Evolutionary conservation across 768 basidiomycete species (phyloP), one percentile per base, ranked within the genome.

Genomic region (Rhizopogon vulgaris): DNA sequence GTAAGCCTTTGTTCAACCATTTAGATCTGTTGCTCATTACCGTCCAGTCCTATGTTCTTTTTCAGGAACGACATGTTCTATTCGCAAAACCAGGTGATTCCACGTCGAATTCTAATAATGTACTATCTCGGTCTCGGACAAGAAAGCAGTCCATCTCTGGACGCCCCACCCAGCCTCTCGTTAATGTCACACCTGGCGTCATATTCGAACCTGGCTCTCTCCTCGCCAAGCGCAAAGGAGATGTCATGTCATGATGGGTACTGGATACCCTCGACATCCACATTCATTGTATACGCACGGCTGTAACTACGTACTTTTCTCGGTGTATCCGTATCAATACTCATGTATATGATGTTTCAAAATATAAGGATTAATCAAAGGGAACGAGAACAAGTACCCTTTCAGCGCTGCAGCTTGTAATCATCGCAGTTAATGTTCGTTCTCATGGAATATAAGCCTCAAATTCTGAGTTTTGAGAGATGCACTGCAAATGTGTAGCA

Each of bases 201-300:
- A 71, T 79, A 8, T 91, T 91, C 59, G 85, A 85, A 56, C 85
- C 85, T 17, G 89, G 89, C 18, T 90, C 88, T 8, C 76, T 91
- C 30, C 69, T 91, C 38, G 78, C 76, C 36, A 82, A 82, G 57
- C 72, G 71, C 62, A 77, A 64, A 69, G 67, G 67, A n/a, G 55
- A 63, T 43, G 17, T 42, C 11, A 42, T 53, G 27, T 18, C 18
- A 43, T 58, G 24, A 52, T 43, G 47, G 27, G 41, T 38, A 38
- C 28, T 56, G 45, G 34, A 38, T 46, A 34, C 28, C 28, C 28
- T 30, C 28, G 9, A 38, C 42, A 27, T 28, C 12, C 4, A 34
- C 32, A 34, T 34, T 34, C 32, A 34, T 46, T 46, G 45, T 6
- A 34, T 34, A 45, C 18, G 32, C 14, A 46, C 10, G 14, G 9